Evolutionary conservation across 1,284 basidiomycete species (phyloP).

Genomic region (Hemileia vastatrix): DNA sequence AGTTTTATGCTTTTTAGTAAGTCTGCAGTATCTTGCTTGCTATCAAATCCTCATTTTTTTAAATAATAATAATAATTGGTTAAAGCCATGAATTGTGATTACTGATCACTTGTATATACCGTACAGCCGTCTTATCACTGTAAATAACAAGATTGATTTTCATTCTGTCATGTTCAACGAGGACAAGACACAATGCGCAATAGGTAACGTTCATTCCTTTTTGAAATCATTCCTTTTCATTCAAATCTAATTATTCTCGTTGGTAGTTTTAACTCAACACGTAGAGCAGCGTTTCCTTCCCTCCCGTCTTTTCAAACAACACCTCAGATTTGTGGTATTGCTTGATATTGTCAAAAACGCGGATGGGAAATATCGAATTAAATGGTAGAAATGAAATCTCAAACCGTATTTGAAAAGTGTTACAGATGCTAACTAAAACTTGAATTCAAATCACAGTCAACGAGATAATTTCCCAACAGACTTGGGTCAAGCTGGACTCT

Average conservation of each 20-base stretch:
- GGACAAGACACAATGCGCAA: not conserved
- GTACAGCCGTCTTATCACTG: conserved; percentile 8
- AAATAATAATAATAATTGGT: too few relatives aligned
- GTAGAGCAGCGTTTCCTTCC: not conserved
- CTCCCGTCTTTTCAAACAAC: not conserved
- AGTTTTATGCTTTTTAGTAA: conserved; percentile 9
- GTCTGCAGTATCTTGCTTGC: not conserved
- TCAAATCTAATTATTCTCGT: not conserved
- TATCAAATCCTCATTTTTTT: too few relatives aligned
- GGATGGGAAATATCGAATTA: conserved; percentile 18
- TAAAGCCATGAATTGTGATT: not conserved
- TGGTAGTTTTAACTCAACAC: not conserved
- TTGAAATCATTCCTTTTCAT: not conserved
- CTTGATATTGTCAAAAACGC: conserved; percentile 6
- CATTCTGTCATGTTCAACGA: conserved; percentile 22
- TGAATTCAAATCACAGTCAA: too few relatives aligned
- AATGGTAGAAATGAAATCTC: too few relatives aligned
- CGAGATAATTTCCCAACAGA: too few relatives aligned
- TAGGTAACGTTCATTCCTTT: not conserved
- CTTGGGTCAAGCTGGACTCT: too few relatives aligned
- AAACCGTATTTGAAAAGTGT: too few relatives aligned
- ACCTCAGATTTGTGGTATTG: not conserved
- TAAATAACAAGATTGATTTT: conserved; percentile 14
- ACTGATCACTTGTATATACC: not conserved
- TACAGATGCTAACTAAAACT: too few relatives aligned